Evolutionary conservation across 2,329 filamentous ascomycete species (phyloP).

Genomic region (Neopestalotiopsis sp.): DNA sequence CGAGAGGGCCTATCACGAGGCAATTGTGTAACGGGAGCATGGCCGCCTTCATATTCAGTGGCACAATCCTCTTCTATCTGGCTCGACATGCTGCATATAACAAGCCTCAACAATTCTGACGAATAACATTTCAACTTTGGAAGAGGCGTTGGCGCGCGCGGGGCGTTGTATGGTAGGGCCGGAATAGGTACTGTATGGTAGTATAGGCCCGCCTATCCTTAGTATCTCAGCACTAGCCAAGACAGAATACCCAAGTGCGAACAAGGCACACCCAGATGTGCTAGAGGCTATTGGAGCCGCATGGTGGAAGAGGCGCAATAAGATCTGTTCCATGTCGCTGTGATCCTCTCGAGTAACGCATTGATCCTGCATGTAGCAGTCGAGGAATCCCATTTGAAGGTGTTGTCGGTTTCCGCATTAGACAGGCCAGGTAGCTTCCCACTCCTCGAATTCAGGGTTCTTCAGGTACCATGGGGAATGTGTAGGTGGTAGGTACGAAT

Average conservation of each 20-base stretch:
- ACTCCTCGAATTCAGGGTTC: background rate
- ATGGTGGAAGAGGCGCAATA: background rate
- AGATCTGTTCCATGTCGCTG: background rate
- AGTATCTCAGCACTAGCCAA: background rate
- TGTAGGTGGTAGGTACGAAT: background rate
- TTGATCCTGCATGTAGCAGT: background rate
- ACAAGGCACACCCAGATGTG: background rate
- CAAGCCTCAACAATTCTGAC: background rate
- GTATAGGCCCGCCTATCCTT: background rate
- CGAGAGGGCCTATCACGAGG: background rate
- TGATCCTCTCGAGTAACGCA: background rate
- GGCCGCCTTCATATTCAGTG: background rate
- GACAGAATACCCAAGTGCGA: background rate
- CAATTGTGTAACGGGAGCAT: background rate
- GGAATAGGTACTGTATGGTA: background rate
- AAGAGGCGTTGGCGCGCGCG: background rate
- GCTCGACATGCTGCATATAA: background rate
- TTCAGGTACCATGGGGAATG: background rate
- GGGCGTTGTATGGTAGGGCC: background rate
- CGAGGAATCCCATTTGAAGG: background rate
- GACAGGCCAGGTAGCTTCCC: background rate
- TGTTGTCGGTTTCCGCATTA: background rate
- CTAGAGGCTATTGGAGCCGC: background rate
- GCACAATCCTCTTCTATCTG: background rate
- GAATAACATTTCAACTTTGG: background rate